Conservation (phyloP, 495 filamentous ascomycete species). For the Tetracladium marchalianum region DNA sequence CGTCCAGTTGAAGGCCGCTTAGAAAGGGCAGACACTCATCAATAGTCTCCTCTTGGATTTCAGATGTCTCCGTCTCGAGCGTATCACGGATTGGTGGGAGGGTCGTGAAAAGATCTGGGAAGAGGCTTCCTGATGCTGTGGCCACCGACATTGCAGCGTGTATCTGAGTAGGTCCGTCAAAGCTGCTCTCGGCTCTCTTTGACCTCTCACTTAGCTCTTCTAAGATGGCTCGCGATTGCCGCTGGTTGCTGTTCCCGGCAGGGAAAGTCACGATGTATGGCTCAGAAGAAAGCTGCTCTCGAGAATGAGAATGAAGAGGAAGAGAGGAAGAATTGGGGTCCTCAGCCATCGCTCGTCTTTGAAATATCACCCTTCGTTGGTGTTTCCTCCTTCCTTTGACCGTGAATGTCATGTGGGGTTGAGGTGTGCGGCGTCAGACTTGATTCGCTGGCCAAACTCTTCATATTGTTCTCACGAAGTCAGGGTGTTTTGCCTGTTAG, state of each 20-base stretch:
- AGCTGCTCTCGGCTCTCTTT: too few species aligned
- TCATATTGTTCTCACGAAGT: slow-evolving; percentile 12
- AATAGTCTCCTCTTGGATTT: slow-evolving; percentile 56
- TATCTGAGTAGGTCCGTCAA: too few species aligned
- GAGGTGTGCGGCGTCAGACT: neutral
- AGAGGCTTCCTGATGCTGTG: slow-evolving; percentile 25
- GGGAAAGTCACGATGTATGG: neutral
- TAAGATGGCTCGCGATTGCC: neutral
- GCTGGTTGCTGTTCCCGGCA: neutral
- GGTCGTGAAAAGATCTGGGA: slow-evolving; percentile 56
- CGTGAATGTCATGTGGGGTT: slow-evolving; percentile 18
- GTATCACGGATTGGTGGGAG: slow-evolving; percentile 55
- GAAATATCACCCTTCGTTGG: slow-evolving; percentile 15
- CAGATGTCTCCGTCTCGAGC: slow-evolving; percentile 57
- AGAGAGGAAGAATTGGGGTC: neutral
- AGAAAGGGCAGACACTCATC: slow-evolving; percentile 62
- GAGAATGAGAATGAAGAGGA: neutral
- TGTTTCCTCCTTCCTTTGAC: slow-evolving; percentile 15
- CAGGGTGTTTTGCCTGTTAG: neutral
- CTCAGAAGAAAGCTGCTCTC: neutral
- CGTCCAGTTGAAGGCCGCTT: slow-evolving; percentile 26
- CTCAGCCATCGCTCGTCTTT: slow-evolving; percentile 9
- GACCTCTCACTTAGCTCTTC: too few species aligned
- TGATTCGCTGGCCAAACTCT: slow-evolving; percentile 10
- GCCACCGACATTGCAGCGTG: slow-evolving; percentile 18